phyloP scores from a whole-genome alignment of 495 filamentous ascomycete genomes.

The Annulohypoxylon maeteangense region DNA sequence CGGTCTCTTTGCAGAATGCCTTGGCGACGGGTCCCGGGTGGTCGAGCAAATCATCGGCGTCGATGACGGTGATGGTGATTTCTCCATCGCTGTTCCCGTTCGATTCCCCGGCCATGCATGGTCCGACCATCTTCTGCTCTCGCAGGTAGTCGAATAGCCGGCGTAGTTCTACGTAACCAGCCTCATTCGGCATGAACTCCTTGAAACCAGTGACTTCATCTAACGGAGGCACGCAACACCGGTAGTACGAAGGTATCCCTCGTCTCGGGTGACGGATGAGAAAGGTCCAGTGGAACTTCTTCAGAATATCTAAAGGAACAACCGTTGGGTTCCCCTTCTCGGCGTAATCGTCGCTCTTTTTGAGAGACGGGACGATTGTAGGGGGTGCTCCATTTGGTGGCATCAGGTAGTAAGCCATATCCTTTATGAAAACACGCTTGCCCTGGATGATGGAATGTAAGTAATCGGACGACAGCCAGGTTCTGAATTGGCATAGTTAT shows the following conservation, averaged over 20 bases:
- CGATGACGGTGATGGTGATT: slow-evolving; percentile 80
- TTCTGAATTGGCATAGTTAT: slow-evolving; percentile 7
- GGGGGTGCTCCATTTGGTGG: slow-evolving; percentile 76
- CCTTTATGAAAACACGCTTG: slow-evolving; percentile 97
- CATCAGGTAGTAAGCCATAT: slow-evolving; percentile 89
- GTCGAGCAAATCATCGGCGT: slow-evolving; percentile 94
- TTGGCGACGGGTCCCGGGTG: slow-evolving; percentile 76
- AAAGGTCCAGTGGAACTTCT: slow-evolving; percentile 92
- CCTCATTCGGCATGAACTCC: slow-evolving; percentile 84
- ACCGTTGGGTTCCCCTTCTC: slow-evolving; percentile 79
- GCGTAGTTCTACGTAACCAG: slow-evolving; percentile 89
- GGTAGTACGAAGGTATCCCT: slow-evolving; percentile 91
- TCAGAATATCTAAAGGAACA: slow-evolving; percentile 73
- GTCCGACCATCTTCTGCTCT: slow-evolving; percentile 69
- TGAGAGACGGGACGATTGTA: slow-evolving; percentile 78
- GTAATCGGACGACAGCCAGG: slow-evolving; percentile 13
- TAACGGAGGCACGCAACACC: slow-evolving; percentile 93
- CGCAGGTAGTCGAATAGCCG: slow-evolving; percentile 85
- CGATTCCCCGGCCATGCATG: slow-evolving; percentile 61
- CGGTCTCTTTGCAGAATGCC: slow-evolving; percentile 81
- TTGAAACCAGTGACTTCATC: slow-evolving; percentile 83
- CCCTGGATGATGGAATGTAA: slow-evolving; percentile 53
- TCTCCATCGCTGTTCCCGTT: slow-evolving; percentile 39
- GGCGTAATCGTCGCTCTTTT: slow-evolving; percentile 64
- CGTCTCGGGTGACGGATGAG: slow-evolving; percentile 91